Evolutionary conservation across 139 green algal genomes (phyloP).

Genomic region (Chlamydomonas schloesseri): DNA sequence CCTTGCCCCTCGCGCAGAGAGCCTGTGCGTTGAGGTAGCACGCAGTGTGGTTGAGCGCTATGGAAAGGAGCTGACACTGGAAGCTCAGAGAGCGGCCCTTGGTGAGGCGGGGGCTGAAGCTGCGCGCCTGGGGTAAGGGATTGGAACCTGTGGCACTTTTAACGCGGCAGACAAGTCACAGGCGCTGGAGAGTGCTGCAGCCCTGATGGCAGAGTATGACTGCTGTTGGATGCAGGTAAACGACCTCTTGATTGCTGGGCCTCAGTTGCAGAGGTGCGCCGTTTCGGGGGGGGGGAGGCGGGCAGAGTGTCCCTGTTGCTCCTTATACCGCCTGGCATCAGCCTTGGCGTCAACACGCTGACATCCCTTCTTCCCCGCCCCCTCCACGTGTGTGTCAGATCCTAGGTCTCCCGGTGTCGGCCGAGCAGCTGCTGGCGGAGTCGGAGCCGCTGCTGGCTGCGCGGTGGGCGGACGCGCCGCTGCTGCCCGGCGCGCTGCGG

Average conservation of each 20-base stretch:
- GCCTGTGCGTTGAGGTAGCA: constrained; percentile 72
- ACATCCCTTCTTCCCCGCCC: too few relatives aligned
- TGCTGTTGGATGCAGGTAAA: too few relatives aligned
- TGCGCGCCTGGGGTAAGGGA: too few relatives aligned
- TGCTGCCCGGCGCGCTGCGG: constrained; percentile 87
- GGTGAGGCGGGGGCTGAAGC: constrained; percentile 69
- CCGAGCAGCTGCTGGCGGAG: constrained; percentile 77
- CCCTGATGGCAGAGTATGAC: too few relatives aligned
- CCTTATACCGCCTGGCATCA: constrained; percentile 7
- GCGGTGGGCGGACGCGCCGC: constrained; percentile 68
- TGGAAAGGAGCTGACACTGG: constrained; percentile 51
- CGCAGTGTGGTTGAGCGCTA: constrained; percentile 64
- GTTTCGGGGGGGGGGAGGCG: neutral
- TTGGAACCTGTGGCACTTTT: too few relatives aligned
- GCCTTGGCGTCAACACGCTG: too few relatives aligned
- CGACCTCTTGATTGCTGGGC: constrained; percentile 82
- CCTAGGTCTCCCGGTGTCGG: constrained; percentile 50
- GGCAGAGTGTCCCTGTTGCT: neutral
- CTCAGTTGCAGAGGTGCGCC: constrained; percentile 55
- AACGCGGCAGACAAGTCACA: too few relatives aligned
- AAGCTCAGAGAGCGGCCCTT: constrained; percentile 47
- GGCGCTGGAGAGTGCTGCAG: too few relatives aligned
- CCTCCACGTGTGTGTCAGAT: neutral
- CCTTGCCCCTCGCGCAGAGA: constrained; percentile 75
- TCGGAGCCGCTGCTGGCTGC: constrained; percentile 64